Percentiles rank a stretch among this genome's conserved stretches.
These are phyloP conservation scores for Zoysia matrella DNA, from an alignment of 202 grass and related monocot genomes.

Conservation along the genomic window DNA sequence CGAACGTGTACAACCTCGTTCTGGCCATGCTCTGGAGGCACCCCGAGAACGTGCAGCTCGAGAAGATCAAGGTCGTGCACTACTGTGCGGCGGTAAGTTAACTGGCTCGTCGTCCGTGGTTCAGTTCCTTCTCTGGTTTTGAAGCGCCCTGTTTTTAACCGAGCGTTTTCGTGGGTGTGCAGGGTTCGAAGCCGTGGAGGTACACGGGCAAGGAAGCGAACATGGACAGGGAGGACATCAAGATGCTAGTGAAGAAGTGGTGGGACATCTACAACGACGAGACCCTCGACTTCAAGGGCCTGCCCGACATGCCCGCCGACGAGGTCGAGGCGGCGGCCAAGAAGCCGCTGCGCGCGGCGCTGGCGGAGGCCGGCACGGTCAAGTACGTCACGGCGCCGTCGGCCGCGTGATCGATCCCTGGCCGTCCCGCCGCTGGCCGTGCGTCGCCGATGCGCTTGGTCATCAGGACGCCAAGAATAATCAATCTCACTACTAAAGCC, in stretches of 20 bases:
- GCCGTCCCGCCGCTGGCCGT: too few relatives aligned
- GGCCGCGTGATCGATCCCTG: background rate
- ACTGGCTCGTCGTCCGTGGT: too few relatives aligned
- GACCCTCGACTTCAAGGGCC: too few relatives aligned
- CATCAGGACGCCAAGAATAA: too few relatives aligned
- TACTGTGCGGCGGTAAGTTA: constrained; percentile 58
- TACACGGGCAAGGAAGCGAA: constrained; percentile 71
- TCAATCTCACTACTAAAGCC: too few relatives aligned
- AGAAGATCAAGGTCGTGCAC: constrained; percentile 83
- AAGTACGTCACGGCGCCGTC: constrained; percentile 56
- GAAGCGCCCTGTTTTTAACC: too few relatives aligned
- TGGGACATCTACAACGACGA: background rate
- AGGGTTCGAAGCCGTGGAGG: constrained; percentile 85
- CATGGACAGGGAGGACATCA: constrained; percentile 76
- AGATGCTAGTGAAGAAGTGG: constrained; percentile 65
- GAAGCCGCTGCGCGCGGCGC: constrained; percentile 54
- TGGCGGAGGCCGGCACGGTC: constrained; percentile 20
- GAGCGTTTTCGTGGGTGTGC: background rate
- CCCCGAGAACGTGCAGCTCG: constrained; percentile 46
- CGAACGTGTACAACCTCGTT: constrained; percentile 62
- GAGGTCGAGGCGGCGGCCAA: constrained; percentile 28
- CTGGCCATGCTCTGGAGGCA: constrained; percentile 86
- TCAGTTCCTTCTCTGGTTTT: too few relatives aligned
- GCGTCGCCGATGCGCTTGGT: too few relatives aligned
- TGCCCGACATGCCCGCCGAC: too few relatives aligned